Conservation (phyloP, 768 basidiomycete genomes). For the Pleurotus sapidus region DNA sequence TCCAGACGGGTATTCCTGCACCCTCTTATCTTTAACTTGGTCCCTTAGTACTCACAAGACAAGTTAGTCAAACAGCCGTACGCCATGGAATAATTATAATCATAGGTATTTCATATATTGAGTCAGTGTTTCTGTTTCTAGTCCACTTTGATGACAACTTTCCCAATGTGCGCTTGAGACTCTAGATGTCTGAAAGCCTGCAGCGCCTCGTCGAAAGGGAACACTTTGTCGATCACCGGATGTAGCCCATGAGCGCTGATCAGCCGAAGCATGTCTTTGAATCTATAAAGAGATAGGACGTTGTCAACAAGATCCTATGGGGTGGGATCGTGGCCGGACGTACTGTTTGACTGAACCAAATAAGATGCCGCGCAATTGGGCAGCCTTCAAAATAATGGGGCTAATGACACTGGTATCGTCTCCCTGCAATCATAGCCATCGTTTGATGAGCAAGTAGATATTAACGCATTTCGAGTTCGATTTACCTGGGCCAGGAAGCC, state of each 20-base stretch:
- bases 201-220: constrained; percentile 48
- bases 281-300: constrained; percentile 26
- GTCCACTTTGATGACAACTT: constrained; percentile 55
- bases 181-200: constrained; percentile 52
- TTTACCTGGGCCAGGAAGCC: constrained; percentile 45
- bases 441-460: not conserved
- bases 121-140: not conserved
- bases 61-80: too few relatives aligned
- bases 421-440: constrained; percentile 16
- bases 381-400: constrained; percentile 32
- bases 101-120: too few relatives aligned
- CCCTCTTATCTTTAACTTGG: too few relatives aligned
- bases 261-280: constrained; percentile 50
- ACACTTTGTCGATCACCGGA: constrained; percentile 56
- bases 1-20: too few relatives aligned
- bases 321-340: constrained; percentile 14
- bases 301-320: not conserved
- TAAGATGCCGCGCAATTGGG: constrained; percentile 47
- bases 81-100: too few relatives aligned
- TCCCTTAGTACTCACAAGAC: too few relatives aligned
- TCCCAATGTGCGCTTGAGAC: constrained; percentile 58
- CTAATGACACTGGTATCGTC: constrained; percentile 27
- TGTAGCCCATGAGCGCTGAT: constrained; percentile 40
- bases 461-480: constrained; percentile 3
- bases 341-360: constrained; percentile 58